Percentiles rank a stretch among this genome's conserved stretches.
phyloP scores from a whole-genome alignment of 228 moss, liverwort and hornwort species.

The Sphagnum magellanicum region DNA sequence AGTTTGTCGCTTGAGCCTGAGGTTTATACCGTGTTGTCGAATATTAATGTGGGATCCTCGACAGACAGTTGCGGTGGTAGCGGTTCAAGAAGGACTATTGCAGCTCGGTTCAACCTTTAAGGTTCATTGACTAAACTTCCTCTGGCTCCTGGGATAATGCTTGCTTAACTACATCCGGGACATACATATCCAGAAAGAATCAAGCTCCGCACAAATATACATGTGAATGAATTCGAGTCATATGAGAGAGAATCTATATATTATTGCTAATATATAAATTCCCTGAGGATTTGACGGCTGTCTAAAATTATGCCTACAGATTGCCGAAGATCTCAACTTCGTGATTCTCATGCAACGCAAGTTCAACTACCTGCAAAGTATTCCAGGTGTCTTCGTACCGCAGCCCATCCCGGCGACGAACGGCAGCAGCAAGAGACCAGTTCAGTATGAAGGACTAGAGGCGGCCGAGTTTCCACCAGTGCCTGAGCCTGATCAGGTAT shows the following conservation, averaged over 20 bases:
- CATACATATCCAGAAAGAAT: no score
- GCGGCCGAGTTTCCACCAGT: conserved; percentile 30
- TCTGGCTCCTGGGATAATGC: background rate
- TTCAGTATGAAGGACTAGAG: no score
- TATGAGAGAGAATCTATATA: no score
- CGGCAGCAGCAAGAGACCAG: conserved; percentile 16
- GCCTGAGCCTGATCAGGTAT: conserved; percentile 26
- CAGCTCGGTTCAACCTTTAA: conserved; percentile 80
- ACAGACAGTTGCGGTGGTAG: conserved; percentile 78
- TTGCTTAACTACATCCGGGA: no score
- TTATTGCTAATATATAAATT: no score
- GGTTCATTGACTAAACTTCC: conserved; percentile 13
- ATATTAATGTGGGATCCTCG: no score
- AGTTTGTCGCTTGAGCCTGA: no score
- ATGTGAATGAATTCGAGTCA: no score
- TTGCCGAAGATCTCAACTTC: conserved; percentile 83
- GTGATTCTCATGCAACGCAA: conserved; percentile 75
- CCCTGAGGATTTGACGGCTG: no score
- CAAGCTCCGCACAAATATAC: no score
- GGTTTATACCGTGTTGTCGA: no score
- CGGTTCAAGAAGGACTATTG: conserved; percentile 79
- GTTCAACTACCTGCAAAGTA: conserved; percentile 71
- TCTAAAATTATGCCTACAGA: conserved; percentile 21
- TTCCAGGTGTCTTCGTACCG: conserved; percentile 51
- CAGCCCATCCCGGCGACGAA: conserved; percentile 22